Conservation (phyloP, 164 flowering plant genomes). For the Magnolia officinalis region DNA sequence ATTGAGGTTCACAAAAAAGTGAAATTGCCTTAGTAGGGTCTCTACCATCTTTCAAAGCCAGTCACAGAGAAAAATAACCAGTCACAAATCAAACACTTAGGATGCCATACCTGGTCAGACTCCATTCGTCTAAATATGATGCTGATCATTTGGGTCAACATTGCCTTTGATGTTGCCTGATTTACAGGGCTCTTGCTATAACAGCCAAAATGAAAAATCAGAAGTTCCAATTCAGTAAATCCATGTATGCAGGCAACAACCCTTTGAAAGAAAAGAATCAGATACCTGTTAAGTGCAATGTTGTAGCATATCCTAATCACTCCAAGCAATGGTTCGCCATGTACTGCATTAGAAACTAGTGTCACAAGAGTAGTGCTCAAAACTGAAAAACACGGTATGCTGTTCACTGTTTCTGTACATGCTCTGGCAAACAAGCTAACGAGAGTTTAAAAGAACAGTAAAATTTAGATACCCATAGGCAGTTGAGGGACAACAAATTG, state of each 20-base stretch:
- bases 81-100: not conserved
- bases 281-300: conserved; percentile 90
- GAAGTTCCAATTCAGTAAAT: conserved; percentile 3
- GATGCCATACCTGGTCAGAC: conserved; percentile 43
- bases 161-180: conserved; percentile 95
- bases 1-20: conserved; percentile 15
- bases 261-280: not conserved
- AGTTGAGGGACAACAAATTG: not conserved
- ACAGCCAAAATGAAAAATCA: conserved; percentile 17
- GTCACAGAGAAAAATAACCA: not conserved
- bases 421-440: no score
- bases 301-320: conserved; percentile 92
- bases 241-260: not conserved
- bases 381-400: no score
- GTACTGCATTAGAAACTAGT: conserved; percentile 53
- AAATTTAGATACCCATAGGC: not conserved
- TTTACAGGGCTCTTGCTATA: conserved; percentile 89
- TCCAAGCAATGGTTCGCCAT: conserved; percentile 90
- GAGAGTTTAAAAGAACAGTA: not conserved
- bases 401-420: no score
- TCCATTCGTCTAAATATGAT: conserved; percentile 87
- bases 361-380: not conserved
- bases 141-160: conserved; percentile 97
- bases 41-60: not conserved
- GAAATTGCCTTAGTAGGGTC: not conserved